Evolutionary conservation across 1,284 basidiomycete species (phyloP).

Genomic region (Ganoderma boninense): DNA sequence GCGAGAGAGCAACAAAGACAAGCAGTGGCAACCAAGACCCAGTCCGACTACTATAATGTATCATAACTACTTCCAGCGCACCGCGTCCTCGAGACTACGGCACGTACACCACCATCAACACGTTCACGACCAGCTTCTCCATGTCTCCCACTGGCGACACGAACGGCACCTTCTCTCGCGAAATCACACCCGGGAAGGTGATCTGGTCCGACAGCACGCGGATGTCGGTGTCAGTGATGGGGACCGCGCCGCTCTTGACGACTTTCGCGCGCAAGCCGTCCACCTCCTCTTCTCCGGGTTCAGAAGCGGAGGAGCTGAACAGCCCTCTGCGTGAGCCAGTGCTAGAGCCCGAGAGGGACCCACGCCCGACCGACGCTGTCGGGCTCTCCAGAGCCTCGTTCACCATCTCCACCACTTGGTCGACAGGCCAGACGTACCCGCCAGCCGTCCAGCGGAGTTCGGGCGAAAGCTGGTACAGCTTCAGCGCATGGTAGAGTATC

Average conservation of each 20-base stretch:
- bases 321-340: slow-evolving; percentile 48
- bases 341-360: slow-evolving; percentile 41
- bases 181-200: slow-evolving; percentile 51
- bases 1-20: slow-evolving; percentile 18
- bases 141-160: slow-evolving; percentile 65
- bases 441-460: slow-evolving; percentile 83
- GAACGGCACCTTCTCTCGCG: slow-evolving; percentile 76
- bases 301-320: slow-evolving; percentile 47
- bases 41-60: slow-evolving; percentile 14
- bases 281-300: slow-evolving; percentile 46
- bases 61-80: background rate
- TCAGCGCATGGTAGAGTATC: slow-evolving; percentile 76
- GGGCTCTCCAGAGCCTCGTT: slow-evolving; percentile 53
- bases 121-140: slow-evolving; percentile 78
- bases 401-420: slow-evolving; percentile 70
- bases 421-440: slow-evolving; percentile 81
- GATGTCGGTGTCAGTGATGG: slow-evolving; percentile 69
- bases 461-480: slow-evolving; percentile 75
- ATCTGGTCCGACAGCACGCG: slow-evolving; percentile 65
- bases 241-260: slow-evolving; percentile 72
- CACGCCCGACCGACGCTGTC: slow-evolving; percentile 41
- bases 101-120: slow-evolving; percentile 72
- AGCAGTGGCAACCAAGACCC: slow-evolving; percentile 12
- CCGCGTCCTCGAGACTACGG: slow-evolving; percentile 45
- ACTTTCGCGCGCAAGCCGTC: slow-evolving; percentile 63